These are phyloP conservation scores for Rosa chinensis DNA, from an alignment of 306 rosid species.

Conservation along the genomic window DNA sequence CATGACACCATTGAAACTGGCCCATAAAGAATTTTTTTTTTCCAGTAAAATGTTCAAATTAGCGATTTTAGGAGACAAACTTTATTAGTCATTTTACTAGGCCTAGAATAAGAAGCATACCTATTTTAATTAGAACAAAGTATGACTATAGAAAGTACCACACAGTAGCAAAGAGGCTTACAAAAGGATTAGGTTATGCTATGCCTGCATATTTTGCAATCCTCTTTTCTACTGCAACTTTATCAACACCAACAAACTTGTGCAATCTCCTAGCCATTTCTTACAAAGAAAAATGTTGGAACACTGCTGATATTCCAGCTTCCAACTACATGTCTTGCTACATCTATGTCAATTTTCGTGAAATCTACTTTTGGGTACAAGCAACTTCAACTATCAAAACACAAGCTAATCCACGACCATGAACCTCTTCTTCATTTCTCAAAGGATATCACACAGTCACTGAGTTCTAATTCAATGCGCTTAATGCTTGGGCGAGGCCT, in stretches of 20 bases:
- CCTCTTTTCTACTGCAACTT: conserved; percentile 55
- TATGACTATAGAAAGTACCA: conserved; percentile 15
- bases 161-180: conserved; percentile 11
- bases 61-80: not conserved
- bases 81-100: not conserved
- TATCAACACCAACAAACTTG: conserved; percentile 65
- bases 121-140: not conserved
- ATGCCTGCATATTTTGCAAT: conserved; percentile 51
- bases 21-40: not conserved
- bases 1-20: not conserved
- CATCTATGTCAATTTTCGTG: conserved; percentile 72
- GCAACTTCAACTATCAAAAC: too few species aligned
- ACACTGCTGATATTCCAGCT: conserved; percentile 70
- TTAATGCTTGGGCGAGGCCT: too few species aligned
- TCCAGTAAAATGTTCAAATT: not conserved
- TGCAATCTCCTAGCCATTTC: conserved; percentile 62
- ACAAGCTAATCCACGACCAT: too few species aligned
- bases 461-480: too few species aligned
- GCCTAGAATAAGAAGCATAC: not conserved
- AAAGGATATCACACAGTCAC: too few species aligned
- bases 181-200: conserved; percentile 30
- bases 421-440: too few species aligned
- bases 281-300: conserved; percentile 69
- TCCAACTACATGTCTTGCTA: conserved; percentile 66
- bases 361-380: conserved; percentile 58